These are phyloP conservation scores for Cyclotella atomus DNA, from an alignment of 108 stramenopile species.

Conservation along the genomic window DNA sequence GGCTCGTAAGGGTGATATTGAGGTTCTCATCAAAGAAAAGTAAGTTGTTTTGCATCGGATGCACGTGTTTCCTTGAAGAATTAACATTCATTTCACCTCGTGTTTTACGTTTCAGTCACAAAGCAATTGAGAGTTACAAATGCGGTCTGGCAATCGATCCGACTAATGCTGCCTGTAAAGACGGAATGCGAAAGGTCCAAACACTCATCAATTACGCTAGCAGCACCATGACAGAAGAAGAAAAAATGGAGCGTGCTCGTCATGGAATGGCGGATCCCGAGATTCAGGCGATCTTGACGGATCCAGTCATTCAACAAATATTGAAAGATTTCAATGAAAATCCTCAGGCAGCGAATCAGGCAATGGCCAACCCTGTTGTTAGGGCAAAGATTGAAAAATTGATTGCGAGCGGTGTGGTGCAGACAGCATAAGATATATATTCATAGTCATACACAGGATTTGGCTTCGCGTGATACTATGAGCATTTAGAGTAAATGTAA, in stretches of 20 bases:
- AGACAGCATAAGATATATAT: slow-evolving; percentile 51
- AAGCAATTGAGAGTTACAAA: slow-evolving; percentile 96
- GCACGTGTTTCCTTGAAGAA: too few species aligned
- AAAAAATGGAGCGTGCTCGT: slow-evolving; percentile 92
- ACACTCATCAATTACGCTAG: slow-evolving; percentile 78
- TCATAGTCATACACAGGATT: too few species aligned
- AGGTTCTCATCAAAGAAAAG: slow-evolving; percentile 96
- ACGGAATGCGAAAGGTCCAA: slow-evolving; percentile 89
- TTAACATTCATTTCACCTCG: too few species aligned
- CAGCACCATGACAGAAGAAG: slow-evolving; percentile 84
- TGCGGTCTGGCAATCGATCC: slow-evolving; percentile 90
- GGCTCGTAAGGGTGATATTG: slow-evolving; percentile 98
- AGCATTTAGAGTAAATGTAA: too few species aligned
- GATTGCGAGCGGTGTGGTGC: slow-evolving; percentile 96
- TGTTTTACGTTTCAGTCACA: slow-evolving; percentile 58
- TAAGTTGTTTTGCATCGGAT: neutral
- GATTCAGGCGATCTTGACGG: slow-evolving; percentile 94
- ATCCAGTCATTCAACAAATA: slow-evolving; percentile 97
- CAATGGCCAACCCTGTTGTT: slow-evolving; percentile 89
- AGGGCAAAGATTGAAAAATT: slow-evolving; percentile 97
- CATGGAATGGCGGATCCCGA: slow-evolving; percentile 99
- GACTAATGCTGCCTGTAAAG: slow-evolving; percentile 88
- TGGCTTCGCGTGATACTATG: too few species aligned
- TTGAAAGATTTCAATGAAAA: slow-evolving; percentile 95
- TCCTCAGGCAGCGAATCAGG: slow-evolving; percentile 89